Evolutionary conservation across 2,329 filamentous ascomycete genomes (phyloP).

Genomic region (Tolypocladium cylindrosporum): DNA sequence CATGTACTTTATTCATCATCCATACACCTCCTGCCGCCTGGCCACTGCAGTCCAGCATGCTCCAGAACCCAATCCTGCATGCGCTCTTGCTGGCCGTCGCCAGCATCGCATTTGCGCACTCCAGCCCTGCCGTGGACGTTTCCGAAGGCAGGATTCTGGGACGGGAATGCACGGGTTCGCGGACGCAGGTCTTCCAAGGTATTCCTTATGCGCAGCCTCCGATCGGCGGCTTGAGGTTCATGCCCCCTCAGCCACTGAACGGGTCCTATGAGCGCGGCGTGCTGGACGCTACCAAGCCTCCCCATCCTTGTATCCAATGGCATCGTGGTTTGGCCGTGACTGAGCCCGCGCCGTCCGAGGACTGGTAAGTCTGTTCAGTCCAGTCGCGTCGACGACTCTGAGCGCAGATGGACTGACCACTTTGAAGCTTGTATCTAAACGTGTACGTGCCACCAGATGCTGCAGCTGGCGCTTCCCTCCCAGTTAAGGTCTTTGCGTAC

Average conservation of each 20-base stretch:
- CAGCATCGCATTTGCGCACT: neutral
- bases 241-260: neutral
- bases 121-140: neutral
- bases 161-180: neutral
- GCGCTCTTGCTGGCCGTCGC: neutral
- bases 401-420: neutral
- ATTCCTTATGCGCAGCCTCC: neutral
- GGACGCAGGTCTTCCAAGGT: neutral
- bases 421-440: neutral
- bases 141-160: neutral
- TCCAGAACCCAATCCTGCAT: neutral
- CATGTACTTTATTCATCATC: too few species aligned
- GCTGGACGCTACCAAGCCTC: neutral
- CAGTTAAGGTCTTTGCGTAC: neutral
- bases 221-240: neutral
- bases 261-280: neutral
- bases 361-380: neutral
- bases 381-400: neutral
- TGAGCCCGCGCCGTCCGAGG: neutral
- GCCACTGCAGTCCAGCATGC: neutral
- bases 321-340: neutral
- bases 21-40: too few species aligned
- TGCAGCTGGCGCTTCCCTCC: neutral
- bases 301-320: neutral
- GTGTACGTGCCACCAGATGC: neutral